Base-by-base conservation (phyloP, 1,284 basidiomycete species). In the Microbotryum lychnidis-dioicae region DNA sequence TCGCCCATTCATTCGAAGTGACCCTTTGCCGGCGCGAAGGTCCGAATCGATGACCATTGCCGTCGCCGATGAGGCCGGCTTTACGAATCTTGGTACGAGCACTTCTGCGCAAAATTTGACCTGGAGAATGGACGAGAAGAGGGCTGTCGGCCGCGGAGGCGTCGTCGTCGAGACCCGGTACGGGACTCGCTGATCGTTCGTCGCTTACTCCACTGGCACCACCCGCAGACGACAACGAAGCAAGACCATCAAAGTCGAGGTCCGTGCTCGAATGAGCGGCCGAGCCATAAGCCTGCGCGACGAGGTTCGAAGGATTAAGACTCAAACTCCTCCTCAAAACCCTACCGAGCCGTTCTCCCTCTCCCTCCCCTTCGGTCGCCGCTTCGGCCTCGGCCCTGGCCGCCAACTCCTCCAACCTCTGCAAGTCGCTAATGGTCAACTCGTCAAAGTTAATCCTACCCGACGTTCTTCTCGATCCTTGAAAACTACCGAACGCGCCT, bases 51-150 rank as follows among this genome's bases (percentile, higher is more conserved):
- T 89, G 87, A 3, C 86, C 86, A 50, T 84, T 85, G 6, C 83
- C 86, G 73, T 87, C 89, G 23, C 86, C 87, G 12, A 82, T 80
- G 25, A 86, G 74, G 16, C 84, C 83, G n/a, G 85, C 80, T 77
- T 97, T 98, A 59, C 94, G 85, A 71, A 97, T 96, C 79, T 92
- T 93, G 4, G 94, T 98, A 23, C 93, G 84, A 9, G 91, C 91
- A 14, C 91, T 84, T 51, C 94, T 86, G 33, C 91, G 88, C 16
- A 98, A 80, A 70, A 93, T 91, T 74, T 87, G 87, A 16, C 89
- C 89, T 2, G 89, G 90, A 52, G 86, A 85, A 42, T 89, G 89
- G 6, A 92, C 84, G 62, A 96, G 87, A 70, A 96, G 87, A 29
- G 92, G 93, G 27, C 83, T 81, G 75, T 97, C 91, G 3, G 85